Evolutionary conservation across 306 rosid species (phyloP).

Genomic region (Astragalus glycyphyllos): DNA sequence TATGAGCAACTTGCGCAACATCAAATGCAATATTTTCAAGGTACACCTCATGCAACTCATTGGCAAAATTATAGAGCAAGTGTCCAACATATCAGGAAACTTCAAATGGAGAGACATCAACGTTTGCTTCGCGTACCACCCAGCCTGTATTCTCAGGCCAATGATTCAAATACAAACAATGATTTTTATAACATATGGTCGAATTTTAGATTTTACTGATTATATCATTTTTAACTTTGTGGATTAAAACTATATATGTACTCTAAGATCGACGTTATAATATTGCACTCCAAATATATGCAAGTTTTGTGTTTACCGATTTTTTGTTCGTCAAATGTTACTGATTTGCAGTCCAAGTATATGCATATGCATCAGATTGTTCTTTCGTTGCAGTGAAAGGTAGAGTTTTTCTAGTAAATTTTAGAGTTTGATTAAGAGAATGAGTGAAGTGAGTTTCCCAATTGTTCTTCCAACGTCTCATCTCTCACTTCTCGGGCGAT

Average conservation of each 20-base stretch:
- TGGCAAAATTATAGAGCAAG: background rate
- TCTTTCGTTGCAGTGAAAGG: no score
- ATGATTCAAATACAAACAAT: background rate
- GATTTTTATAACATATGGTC: constrained; percentile 2
- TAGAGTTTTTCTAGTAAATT: no score
- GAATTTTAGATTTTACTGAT: background rate
- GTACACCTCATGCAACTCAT: background rate
- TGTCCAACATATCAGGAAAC: background rate
- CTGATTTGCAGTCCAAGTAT: background rate
- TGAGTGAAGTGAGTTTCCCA: no score
- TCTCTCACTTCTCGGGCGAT: no score
- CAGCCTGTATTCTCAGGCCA: background rate
- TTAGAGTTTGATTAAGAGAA: no score
- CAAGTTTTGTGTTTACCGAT: background rate
- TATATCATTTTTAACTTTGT: no score
- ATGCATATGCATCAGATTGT: background rate
- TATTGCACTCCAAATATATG: background rate
- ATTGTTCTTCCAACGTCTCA: no score
- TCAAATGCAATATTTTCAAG: constrained; percentile 9
- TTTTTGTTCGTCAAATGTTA: background rate
- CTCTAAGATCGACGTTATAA: background rate
- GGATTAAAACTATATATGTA: background rate
- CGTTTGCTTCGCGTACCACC: constrained; percentile 7
- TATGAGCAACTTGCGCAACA: background rate
- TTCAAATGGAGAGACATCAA: constrained; percentile 22